Evolutionary conservation across 1,139 yeast genomes (phyloP).

Genomic region (Barnettozyma hawaiiensis): DNA sequence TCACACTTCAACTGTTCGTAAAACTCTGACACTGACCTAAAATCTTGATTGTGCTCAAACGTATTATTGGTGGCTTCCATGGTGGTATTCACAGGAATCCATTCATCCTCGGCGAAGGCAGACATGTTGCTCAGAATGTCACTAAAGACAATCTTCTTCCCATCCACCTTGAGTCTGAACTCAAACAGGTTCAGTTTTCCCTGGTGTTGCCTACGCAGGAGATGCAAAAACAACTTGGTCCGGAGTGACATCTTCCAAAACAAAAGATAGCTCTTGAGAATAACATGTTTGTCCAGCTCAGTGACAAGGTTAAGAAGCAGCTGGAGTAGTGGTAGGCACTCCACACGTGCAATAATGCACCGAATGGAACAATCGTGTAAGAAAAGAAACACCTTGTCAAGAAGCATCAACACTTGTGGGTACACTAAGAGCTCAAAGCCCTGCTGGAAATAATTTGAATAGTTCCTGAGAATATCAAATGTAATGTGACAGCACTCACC

Average conservation of each 20-base stretch:
- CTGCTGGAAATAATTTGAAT: slow-evolving; percentile 15
- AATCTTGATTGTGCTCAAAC: slow-evolving; percentile 12
- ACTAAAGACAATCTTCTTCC: slow-evolving; percentile 11
- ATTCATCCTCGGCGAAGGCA: slow-evolving; percentile 7
- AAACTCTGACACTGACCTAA: slow-evolving; percentile 11
- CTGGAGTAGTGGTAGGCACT: slow-evolving; percentile 8
- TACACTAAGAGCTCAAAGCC: slow-evolving; percentile 20
- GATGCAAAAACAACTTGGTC: slow-evolving; percentile 12
- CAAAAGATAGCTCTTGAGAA: slow-evolving; percentile 15
- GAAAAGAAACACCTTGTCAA: slow-evolving; percentile 14
- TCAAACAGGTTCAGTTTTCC: slow-evolving; percentile 12
- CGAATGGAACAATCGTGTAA: slow-evolving; percentile 13
- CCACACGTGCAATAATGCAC: slow-evolving; percentile 5
- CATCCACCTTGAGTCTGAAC: slow-evolving; percentile 8
- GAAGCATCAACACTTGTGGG: slow-evolving; percentile 10
- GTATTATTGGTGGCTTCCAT: slow-evolving; percentile 13
- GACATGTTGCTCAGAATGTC: slow-evolving; percentile 10
- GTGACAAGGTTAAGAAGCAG: slow-evolving; percentile 18
- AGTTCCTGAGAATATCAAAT: slow-evolving; percentile 20
- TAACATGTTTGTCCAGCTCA: slow-evolving; percentile 17
- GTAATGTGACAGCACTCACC: slow-evolving; percentile 11
- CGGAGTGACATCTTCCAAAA: slow-evolving; percentile 17
- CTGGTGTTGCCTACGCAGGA: slow-evolving; percentile 13
- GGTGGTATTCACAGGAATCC: slow-evolving; percentile 6
- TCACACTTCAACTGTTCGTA: slow-evolving; percentile 14